Evolutionary conservation across 169 alveolate species (phyloP).

Genomic region (Babesia ovata): DNA sequence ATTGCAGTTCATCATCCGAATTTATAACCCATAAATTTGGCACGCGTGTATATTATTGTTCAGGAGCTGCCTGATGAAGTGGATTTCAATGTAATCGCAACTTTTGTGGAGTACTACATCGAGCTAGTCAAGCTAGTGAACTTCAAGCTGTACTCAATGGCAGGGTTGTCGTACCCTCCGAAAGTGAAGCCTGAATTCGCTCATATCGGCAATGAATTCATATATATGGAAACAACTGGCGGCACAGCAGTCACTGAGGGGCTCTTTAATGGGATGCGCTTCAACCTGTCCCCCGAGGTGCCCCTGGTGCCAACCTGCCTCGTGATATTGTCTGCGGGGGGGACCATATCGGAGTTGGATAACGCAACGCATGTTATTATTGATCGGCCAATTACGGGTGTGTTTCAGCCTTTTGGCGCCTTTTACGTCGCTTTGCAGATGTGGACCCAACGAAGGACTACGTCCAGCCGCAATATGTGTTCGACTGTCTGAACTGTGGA

Average conservation of each 20-base stretch:
- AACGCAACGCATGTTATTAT: constrained; percentile 89
- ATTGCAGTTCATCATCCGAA: too few relatives aligned
- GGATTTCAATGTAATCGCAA: constrained; percentile 92
- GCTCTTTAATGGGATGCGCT: constrained; percentile 82
- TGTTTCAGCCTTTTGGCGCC: background rate
- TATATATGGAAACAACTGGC: constrained; percentile 25
- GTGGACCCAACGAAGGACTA: constrained; percentile 65
- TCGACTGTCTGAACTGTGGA: constrained; percentile 88
- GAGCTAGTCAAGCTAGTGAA: constrained; percentile 66
- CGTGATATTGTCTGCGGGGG: constrained; percentile 89
- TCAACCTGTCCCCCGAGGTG: constrained; percentile 90
- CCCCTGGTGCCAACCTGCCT: constrained; percentile 89
- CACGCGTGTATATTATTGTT: background rate
- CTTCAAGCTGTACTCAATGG: constrained; percentile 64
- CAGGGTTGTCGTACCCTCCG: constrained; percentile 64
- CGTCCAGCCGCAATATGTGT: constrained; percentile 95
- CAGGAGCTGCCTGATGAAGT: constrained; percentile 90
- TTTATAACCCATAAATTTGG: background rate
- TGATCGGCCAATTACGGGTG: constrained; percentile 86
- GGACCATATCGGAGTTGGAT: constrained; percentile 75
- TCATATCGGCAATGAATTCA: constrained; percentile 46
- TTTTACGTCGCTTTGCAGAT: constrained; percentile 19
- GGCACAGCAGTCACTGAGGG: constrained; percentile 52
- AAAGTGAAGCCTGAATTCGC: constrained; percentile 36
- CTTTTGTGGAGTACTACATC: constrained; percentile 90